A percentile compares a stretch with the other conserved stretches of the same genome.
phyloP scores from a whole-genome alignment of 257 asterid genomes.

The Linaria vulgaris region DNA sequence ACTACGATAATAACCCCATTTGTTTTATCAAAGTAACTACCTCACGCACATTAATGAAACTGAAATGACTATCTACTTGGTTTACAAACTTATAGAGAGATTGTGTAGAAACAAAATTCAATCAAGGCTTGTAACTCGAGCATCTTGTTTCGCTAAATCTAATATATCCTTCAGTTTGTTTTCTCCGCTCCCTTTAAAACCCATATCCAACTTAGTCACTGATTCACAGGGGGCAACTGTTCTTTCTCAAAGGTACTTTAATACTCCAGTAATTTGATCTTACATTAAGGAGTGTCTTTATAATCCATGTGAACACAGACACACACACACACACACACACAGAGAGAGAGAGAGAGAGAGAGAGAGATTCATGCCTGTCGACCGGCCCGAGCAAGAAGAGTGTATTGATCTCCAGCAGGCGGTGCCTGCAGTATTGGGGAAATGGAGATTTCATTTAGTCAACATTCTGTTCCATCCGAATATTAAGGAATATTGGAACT shows the following conservation, averaged over 20 bases:
- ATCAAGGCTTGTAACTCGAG: too few species aligned
- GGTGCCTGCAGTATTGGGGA: conserved; percentile 55
- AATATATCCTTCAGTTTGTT: too few species aligned
- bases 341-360: not conserved
- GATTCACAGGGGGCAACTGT: too few species aligned
- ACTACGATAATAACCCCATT: too few species aligned
- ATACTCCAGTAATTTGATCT: not conserved
- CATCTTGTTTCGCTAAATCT: too few species aligned
- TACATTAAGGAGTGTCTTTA: not conserved
- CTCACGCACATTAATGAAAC: not conserved
- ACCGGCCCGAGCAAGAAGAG: conserved; percentile 97
- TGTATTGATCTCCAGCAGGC: conserved; percentile 66
- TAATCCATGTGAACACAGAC: not conserved
- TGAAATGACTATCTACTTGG: not conserved
- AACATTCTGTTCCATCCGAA: not conserved
- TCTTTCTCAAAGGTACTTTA: not conserved
- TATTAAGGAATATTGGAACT: not conserved
- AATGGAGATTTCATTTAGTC: conserved; percentile 9
- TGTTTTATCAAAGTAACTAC: not conserved
- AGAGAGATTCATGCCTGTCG: conserved; percentile 59
- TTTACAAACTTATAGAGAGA: not conserved
- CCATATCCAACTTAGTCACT: too few species aligned
- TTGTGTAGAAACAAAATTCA: too few species aligned
- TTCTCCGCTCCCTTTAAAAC: too few species aligned
- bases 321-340: not conserved